A percentile compares a stretch with the other conserved stretches of the same genome.
phyloP scores from a whole-genome alignment of 2,329 filamentous ascomycete genomes.

The Trichoderma harzianum region DNA sequence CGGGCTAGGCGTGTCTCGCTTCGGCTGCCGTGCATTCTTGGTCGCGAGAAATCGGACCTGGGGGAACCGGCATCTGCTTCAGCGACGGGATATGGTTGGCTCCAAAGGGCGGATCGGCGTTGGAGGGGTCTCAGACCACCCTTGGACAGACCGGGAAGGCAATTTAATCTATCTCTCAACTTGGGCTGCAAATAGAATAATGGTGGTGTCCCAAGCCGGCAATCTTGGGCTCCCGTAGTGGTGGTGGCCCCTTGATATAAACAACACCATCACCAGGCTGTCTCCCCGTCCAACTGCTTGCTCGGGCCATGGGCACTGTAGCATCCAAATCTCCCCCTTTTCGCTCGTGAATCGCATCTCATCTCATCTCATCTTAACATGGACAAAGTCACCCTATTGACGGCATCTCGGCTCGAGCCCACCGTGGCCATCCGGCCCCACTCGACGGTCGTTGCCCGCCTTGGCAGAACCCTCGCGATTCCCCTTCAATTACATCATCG shows the following conservation, averaged over 20 bases:
- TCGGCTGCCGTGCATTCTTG: not conserved
- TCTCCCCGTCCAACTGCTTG: not conserved
- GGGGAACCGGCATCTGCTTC: not conserved
- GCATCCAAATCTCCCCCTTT: not conserved
- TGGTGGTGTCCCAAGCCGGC: not conserved
- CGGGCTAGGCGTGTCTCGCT: not conserved
- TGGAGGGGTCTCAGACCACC: not conserved
- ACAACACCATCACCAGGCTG: not conserved
- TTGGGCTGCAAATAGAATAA: not conserved
- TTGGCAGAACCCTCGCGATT: conserved; percentile 35
- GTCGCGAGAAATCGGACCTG: not conserved
- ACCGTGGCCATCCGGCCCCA: conserved; percentile 29
- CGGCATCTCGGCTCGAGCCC: conserved; percentile 37
- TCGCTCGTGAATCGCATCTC: not conserved
- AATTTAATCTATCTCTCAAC: not conserved
- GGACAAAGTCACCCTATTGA: conserved; percentile 39
- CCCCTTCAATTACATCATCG: conserved; percentile 37
- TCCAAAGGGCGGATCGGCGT: not conserved
- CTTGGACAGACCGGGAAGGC: not conserved
- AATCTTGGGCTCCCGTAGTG: not conserved
- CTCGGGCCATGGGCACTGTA: not conserved
- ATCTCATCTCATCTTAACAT: conserved; percentile 19
- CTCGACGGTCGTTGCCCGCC: conserved; percentile 31
- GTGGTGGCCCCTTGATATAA: conserved; percentile 5
- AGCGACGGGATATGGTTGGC: not conserved